phyloP scores from a whole-genome alignment of 2,329 filamentous ascomycete genomes.

The Cercospora sojina region DNA sequence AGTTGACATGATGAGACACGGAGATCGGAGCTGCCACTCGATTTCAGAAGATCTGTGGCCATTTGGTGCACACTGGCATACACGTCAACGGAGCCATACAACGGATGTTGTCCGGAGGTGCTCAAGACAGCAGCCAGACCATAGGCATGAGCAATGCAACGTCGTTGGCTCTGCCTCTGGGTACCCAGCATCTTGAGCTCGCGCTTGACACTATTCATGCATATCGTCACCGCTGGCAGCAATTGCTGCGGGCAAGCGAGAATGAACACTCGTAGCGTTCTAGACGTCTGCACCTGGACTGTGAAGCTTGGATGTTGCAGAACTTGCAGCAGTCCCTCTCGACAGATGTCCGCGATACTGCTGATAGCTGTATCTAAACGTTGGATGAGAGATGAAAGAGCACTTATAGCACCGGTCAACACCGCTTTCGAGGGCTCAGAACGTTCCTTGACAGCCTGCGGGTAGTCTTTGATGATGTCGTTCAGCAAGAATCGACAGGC shows the following conservation, averaged over 20 bases:
- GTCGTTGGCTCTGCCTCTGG: conserved; percentile 73
- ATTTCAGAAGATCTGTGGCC: conserved; percentile 88
- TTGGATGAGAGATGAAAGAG: conserved; percentile 73
- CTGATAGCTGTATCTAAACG: conserved; percentile 80
- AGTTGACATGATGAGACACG: conserved; percentile 91
- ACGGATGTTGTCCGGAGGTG: conserved; percentile 79
- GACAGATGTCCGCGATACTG: conserved; percentile 74
- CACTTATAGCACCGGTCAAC: conserved; percentile 74
- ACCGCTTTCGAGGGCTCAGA: conserved; percentile 86
- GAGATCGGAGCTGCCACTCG: conserved; percentile 84
- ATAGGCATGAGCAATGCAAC: conserved; percentile 88
- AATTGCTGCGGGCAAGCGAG: conserved; percentile 90
- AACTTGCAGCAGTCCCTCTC: conserved; percentile 85
- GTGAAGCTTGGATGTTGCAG: conserved; percentile 94
- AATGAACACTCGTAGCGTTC: conserved; percentile 82
- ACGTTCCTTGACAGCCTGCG: conserved; percentile 81
- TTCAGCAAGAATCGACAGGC: conserved; percentile 82
- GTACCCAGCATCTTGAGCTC: conserved; percentile 77
- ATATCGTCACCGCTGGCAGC: conserved; percentile 85
- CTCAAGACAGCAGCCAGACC: conserved; percentile 88
- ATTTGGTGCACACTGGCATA: conserved; percentile 89
- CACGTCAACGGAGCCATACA: conserved; percentile 93
- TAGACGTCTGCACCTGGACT: conserved; percentile 85
- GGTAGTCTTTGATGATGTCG: conserved; percentile 89
- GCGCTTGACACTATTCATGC: conserved; percentile 89